These are phyloP conservation scores for Boletellus sp. DNA, from an alignment of 1,284 basidiomycete species.

Conservation along the genomic window DNA sequence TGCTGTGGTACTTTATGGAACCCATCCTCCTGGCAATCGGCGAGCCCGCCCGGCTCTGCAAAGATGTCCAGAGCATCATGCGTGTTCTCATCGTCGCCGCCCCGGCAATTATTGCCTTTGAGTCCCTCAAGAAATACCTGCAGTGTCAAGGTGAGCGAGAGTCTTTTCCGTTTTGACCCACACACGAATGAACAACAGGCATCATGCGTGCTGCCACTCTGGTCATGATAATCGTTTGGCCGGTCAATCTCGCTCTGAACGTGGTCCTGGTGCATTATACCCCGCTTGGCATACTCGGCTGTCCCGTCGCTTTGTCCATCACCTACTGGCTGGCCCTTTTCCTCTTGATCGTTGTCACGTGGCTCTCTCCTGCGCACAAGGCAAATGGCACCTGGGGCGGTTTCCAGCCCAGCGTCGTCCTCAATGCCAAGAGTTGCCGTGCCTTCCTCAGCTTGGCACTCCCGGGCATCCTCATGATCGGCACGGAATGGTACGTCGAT, in stretches of 20 bases:
- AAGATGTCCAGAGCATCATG: slow-evolving; percentile 59
- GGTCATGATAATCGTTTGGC: slow-evolving; percentile 56
- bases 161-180: neutral
- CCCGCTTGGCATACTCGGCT: slow-evolving; percentile 57
- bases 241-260: slow-evolving; percentile 62
- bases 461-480: slow-evolving; percentile 74
- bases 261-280: slow-evolving; percentile 59
- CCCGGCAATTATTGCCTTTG: slow-evolving; percentile 72
- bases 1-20: slow-evolving; percentile 59
- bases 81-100: slow-evolving; percentile 60
- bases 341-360: slow-evolving; percentile 48
- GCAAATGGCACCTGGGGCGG: slow-evolving; percentile 65
- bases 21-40: slow-evolving; percentile 59
- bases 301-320: slow-evolving; percentile 60
- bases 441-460: slow-evolving; percentile 62
- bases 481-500: slow-evolving; percentile 64
- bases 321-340: slow-evolving; percentile 68
- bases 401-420: slow-evolving; percentile 42
- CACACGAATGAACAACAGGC: slow-evolving; percentile 38
- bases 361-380: slow-evolving; percentile 48
- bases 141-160: slow-evolving; percentile 64
- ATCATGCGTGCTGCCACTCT: slow-evolving; percentile 71
- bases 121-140: slow-evolving; percentile 73
- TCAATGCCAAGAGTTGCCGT: slow-evolving; percentile 48
- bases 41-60: slow-evolving; percentile 54